Evolutionary conservation across 2,329 filamentous ascomycete genomes (phyloP), one percentile per base, ranked within the genome.

Genomic region (Xylaria sp.): DNA sequence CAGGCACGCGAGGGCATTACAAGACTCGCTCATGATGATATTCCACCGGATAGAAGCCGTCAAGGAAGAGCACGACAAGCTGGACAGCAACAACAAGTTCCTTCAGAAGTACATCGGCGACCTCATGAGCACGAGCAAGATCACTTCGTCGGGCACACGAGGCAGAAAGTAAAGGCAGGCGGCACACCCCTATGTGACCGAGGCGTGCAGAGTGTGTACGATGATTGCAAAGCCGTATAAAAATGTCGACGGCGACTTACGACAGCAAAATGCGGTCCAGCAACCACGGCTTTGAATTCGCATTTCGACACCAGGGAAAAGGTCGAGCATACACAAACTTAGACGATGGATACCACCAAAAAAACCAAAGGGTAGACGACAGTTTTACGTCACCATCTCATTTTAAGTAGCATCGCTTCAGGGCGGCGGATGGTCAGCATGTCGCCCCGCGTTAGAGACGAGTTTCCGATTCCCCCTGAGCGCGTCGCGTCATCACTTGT

Each of bases 81-180:
- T 99, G 50, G 92, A 97, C 73, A 94, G 84, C 72, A 92, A 97
- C 72, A 99, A 99, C 80, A 93, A 92, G 68, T 97, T 97, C 69
- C 76, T 99, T 44, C 93, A 97, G 73, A 96, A 96, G 72, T 97
- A 97, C 71, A 97, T 97, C 66, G 93, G 93, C 61, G 93, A 96
- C 69, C 81, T 97, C 50, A 97, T 96, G 84, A 90, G 91, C 63
- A 89, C 86, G n/a, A 87, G 84, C 70, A 89, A 89, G 69, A 88
- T 89, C 63, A 89, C 86, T 1, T 80, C 85, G 1, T 77, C 81
- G 1, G 74, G 76, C 49, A 76, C 72, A 57, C 76, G 80, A 26
- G 74, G 72, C 50, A 82, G 83, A 66, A 86, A 85, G 69, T 85
- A 68, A 79, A n/a, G n/a, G n/a, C n/a, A n/a, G n/a, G n/a, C n/a